phyloP scores from a whole-genome alignment of 2,329 filamentous ascomycete genomes.

The Ilyonectria robusta region DNA sequence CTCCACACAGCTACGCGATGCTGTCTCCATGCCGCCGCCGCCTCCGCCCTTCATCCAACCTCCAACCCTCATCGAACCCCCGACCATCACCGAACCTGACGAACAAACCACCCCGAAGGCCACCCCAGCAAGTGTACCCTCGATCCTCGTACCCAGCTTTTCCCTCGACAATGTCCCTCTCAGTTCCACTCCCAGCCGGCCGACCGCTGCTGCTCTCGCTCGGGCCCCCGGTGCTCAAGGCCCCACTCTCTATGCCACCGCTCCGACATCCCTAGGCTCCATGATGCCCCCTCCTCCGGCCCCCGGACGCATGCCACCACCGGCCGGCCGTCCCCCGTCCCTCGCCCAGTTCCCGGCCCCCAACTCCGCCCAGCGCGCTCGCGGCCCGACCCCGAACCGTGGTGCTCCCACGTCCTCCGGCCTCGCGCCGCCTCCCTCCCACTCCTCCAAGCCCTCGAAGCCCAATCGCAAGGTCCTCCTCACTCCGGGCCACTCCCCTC shows the following conservation, averaged over 20 bases:
- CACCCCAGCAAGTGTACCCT: conserved; percentile 43
- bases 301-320: conserved; percentile 40
- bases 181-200: conserved; percentile 43
- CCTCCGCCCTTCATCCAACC: conserved; percentile 46
- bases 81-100: conserved; percentile 47
- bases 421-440: conserved; percentile 71
- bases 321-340: conserved; percentile 49
- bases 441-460: conserved; percentile 66
- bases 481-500: conserved; percentile 90
- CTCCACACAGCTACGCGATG: conserved; percentile 42
- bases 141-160: conserved; percentile 60
- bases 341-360: conserved; percentile 64
- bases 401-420: conserved; percentile 51
- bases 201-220: conserved; percentile 36
- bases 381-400: conserved; percentile 59
- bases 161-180: conserved; percentile 57
- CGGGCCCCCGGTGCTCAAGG: conserved; percentile 37
- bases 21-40: conserved; percentile 55
- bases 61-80: conserved; percentile 38
- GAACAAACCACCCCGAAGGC: conserved; percentile 69
- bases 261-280: conserved; percentile 35
- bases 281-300: conserved; percentile 51
- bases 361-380: conserved; percentile 67
- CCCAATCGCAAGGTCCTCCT: conserved; percentile 81
- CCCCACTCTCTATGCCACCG: conserved; percentile 29